Evolutionary conservation across 805 yeast genomes (phyloP), one percentile per base, ranked within the genome.

Genomic region (Wickerhamiella occidentalis): DNA sequence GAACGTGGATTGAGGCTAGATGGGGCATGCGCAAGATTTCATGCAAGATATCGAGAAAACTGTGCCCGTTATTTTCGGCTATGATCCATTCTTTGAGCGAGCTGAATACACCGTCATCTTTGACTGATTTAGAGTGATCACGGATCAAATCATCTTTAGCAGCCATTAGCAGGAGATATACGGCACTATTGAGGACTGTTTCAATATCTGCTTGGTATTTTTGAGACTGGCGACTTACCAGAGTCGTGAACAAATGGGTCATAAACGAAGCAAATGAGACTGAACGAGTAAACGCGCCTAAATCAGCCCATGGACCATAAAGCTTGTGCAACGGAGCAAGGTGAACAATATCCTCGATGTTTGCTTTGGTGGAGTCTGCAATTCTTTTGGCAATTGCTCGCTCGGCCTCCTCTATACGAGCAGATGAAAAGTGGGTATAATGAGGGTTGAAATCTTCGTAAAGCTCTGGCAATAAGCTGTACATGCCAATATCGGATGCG

Each of bases 331-430:
- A 57, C 1, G 68, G 63, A 0, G 95, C 94, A 6, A 72, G 71
- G 6, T 85, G 68, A 15, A 73, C 79, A 3, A 80, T 70, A 2
- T 77, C 77, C 2, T 72, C 68, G 18, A 66, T 53, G 1, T 71
- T 66, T 3, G 68, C 60, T 0, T 69, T 63, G 1, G 63, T 64
- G 22, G 65, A 59, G 49, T 70, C 66, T 8, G 75, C 70, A 37
- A 73, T 62, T 23, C 74, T 61, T 29, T 74, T 75, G 56, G 80
- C 79, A 26, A 84, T 65, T 3, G 78, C 65, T 41, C 72, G 74
- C 50, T 83, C 81, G 6, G 94, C 90, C 52, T 86, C 96, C 49
- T 86, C 96, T 49, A 90, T 75, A 48, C 78, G 79, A 56, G 86
- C 86, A 0, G 90, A 68, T 0, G 82, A 70, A 57, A 82, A 82